These are phyloP conservation scores for Penicillium steckii DNA, from an alignment of 495 filamentous ascomycete genomes.

Conservation along the genomic window DNA sequence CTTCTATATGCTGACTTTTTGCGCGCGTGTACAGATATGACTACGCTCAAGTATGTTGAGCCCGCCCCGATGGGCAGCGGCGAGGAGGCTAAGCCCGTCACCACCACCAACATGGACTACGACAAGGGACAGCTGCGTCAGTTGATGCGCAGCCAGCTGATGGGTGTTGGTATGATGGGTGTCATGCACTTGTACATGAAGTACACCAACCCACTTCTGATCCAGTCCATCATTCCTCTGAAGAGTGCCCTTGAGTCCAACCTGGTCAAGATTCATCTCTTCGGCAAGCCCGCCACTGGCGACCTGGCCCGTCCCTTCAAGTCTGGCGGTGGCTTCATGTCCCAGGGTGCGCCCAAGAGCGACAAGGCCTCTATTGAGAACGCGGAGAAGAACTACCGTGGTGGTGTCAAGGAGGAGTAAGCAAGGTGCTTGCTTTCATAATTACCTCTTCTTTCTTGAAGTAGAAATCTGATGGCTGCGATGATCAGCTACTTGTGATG, in stretches of 20 bases:
- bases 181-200: conserved; percentile 99
- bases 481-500: too few relatives aligned
- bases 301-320: conserved; percentile 97
- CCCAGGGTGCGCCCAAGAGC: conserved; percentile 72
- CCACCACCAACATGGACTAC: conserved; percentile 92
- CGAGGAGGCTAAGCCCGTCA: conserved; percentile 92
- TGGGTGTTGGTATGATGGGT: conserved; percentile 96
- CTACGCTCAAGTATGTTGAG: conserved; percentile 98
- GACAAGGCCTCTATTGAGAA: conserved; percentile 95
- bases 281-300: conserved; percentile 84
- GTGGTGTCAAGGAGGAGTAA: conserved; percentile 91
- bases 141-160: conserved; percentile 81
- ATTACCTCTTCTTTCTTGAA: background rate
- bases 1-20: background rate
- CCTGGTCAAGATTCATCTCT: conserved; percentile 90
- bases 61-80: conserved; percentile 85
- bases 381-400: conserved; percentile 81
- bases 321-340: conserved; percentile 76
- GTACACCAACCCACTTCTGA: conserved; percentile 97
- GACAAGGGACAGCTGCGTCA: conserved; percentile 80
- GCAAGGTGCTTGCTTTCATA: conserved; percentile 9
- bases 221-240: conserved; percentile 97
- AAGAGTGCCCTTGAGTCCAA: conserved; percentile 95
- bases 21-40: conserved; percentile 63
- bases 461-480: too few relatives aligned